Evolutionary conservation across 208 protist genomes (phyloP).

Genomic region (Naegleria fowleri): DNA sequence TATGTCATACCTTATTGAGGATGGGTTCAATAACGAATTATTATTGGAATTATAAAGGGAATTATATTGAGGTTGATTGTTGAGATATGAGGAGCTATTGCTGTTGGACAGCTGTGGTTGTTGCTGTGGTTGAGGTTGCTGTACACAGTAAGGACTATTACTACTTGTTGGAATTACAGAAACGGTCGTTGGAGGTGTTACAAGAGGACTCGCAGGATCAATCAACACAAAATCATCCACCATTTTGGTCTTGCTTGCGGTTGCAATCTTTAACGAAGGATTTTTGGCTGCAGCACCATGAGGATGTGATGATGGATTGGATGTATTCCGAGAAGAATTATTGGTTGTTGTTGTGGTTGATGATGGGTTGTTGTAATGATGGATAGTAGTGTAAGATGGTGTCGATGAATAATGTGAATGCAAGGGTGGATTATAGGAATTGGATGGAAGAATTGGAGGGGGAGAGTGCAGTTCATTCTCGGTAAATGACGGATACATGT

Average conservation of each 20-base stretch:
- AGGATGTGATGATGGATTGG: no score
- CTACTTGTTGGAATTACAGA: not conserved
- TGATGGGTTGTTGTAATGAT: not conserved
- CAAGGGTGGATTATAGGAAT: no score
- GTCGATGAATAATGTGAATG: not conserved
- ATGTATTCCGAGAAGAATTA: no score
- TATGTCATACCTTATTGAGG: not conserved
- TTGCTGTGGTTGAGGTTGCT: no score
- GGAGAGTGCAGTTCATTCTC: no score
- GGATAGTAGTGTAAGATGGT: not conserved
- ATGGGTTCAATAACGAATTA: not conserved
- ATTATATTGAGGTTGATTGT: no score
- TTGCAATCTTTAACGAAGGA: not conserved
- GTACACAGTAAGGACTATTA: no score
- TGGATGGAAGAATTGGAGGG: no score
- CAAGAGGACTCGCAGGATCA: not conserved
- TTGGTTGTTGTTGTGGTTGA: not conserved
- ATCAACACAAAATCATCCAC: not conserved
- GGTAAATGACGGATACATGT: no score
- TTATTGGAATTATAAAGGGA: not conserved
- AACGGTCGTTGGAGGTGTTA: not conserved
- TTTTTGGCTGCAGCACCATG: not conserved
- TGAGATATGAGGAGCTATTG: no score
- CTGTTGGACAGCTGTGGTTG: no score
- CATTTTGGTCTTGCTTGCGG: not conserved